Evolutionary conservation across 441 rosid species (phyloP).

Genomic region (Cnidoscolus chayamansa): DNA sequence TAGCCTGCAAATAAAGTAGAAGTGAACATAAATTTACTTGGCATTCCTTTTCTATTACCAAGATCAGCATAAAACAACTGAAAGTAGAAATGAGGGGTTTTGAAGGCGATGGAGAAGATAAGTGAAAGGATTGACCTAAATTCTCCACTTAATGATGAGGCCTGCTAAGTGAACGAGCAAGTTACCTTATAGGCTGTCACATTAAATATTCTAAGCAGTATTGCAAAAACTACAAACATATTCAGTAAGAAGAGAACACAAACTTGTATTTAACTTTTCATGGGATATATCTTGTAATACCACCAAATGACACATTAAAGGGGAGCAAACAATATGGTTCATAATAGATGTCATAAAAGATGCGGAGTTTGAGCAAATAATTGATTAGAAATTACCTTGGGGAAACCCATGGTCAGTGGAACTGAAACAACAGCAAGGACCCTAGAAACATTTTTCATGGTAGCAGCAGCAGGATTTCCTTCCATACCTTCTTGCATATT

Average conservation of each 20-base stretch:
- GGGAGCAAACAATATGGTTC: not conserved
- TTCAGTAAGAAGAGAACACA: not conserved
- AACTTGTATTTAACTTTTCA: too few species aligned
- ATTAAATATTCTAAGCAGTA: not conserved
- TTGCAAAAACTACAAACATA: conserved; percentile 1
- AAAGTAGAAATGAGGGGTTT: not conserved
- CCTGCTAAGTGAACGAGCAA: not conserved
- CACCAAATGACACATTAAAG: not conserved
- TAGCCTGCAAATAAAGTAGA: conserved; percentile 51
- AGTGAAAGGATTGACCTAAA: not conserved
- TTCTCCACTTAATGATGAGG: not conserved
- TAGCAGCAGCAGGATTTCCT: conserved; percentile 57
- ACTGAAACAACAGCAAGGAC: conserved; percentile 56
- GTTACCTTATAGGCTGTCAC: not conserved
- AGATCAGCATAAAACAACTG: not conserved
- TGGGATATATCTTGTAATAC: not conserved
- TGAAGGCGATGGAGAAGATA: not conserved
- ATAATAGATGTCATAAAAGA: not conserved
- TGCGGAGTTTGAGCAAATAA: not conserved
- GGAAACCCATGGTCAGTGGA: conserved; percentile 64
- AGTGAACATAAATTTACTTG: not conserved
- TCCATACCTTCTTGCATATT: conserved; percentile 84
- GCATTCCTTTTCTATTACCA: too few species aligned
- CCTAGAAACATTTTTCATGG: conserved; percentile 53
- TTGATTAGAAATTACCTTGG: conserved; percentile 42